Evolutionary conservation across 1,284 basidiomycete species (phyloP).

Genomic region (Trichosporon asahii): DNA sequence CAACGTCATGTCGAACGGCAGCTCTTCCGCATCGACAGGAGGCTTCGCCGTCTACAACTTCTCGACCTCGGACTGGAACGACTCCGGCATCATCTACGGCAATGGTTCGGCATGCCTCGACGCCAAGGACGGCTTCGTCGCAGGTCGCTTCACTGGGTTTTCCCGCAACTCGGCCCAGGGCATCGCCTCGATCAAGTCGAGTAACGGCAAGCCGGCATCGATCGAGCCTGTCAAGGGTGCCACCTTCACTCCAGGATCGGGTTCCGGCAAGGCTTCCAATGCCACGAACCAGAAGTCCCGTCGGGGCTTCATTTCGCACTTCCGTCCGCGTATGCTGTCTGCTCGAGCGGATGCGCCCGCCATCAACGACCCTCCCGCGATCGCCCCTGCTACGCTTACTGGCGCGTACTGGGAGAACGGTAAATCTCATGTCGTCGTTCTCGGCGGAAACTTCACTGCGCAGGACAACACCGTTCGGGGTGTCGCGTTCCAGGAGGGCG

Average conservation of each 20-base stretch:
- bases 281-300: not conserved
- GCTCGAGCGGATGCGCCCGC: constrained; percentile 57
- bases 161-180: constrained; percentile 51
- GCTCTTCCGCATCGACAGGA: constrained; percentile 54
- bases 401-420: constrained; percentile 87
- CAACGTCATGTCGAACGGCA: constrained; percentile 53
- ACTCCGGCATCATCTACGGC: constrained; percentile 69
- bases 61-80: constrained; percentile 63
- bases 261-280: constrained; percentile 19
- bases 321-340: constrained; percentile 19
- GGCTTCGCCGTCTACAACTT: constrained; percentile 79
- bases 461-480: constrained; percentile 54
- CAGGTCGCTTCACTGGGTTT: constrained; percentile 52
- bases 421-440: constrained; percentile 62
- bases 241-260: constrained; percentile 30
- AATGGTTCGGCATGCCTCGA: constrained; percentile 59
- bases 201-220: constrained; percentile 34
- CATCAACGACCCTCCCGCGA: constrained; percentile 55
- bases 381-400: constrained; percentile 75
- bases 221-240: constrained; percentile 38
- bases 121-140: constrained; percentile 55
- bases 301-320: constrained; percentile 11
- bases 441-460: constrained; percentile 82
- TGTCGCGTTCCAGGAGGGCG: constrained; percentile 71
- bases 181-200: constrained; percentile 50